Evolutionary conservation across 306 rosid genomes (phyloP), one percentile per base, ranked within the genome.

Genomic region (Ormosia emarginata): DNA sequence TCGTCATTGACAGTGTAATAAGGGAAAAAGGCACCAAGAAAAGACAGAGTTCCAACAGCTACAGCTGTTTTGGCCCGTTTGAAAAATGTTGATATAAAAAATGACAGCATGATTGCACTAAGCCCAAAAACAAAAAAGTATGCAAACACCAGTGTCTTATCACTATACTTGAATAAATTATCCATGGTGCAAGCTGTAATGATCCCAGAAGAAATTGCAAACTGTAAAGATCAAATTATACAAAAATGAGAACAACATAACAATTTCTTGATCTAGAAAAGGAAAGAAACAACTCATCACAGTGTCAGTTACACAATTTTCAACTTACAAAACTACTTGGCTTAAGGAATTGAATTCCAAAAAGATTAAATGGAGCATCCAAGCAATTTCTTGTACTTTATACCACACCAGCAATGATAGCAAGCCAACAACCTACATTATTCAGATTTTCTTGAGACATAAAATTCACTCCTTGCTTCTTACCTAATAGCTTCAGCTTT

Each of bases 31-130:
- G 93, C 92, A 24, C 98, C 98, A 66, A 95, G 74, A 80, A 95
- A 95, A 74, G 90, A 85, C 69, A 95, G 90, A 39, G 99, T 95
- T 86, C 99, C 99, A 71, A 95, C 99, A 2, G 99, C 98, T 81
- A 95, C 98, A 58, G 99, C 98, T 78, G 99, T 95, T 90, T 95
- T 95, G 65, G 99, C 97, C 84, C 97, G 89, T 44, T 90, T 85
- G 88, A 95, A 95, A 86, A 91, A 95, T 3, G 97, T 90, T 12
- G 98, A 95, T 88, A 93, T 91, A 24, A 93, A 78, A 92, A 93
- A 95, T 69, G 99, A 91, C 74, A 95, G 90, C 91, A 88, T 95
- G 86, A 95, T 93, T 68, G 98, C 95, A 75, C 99, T 95, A 72
- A 95, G 85, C 82, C 98, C 98, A 83, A 95, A 95, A 59, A 86